Evolutionary conservation across 495 filamentous ascomycete species (phyloP), one percentile per base, ranked within the genome.

Genomic region (Rhizodiscina lignyota): DNA sequence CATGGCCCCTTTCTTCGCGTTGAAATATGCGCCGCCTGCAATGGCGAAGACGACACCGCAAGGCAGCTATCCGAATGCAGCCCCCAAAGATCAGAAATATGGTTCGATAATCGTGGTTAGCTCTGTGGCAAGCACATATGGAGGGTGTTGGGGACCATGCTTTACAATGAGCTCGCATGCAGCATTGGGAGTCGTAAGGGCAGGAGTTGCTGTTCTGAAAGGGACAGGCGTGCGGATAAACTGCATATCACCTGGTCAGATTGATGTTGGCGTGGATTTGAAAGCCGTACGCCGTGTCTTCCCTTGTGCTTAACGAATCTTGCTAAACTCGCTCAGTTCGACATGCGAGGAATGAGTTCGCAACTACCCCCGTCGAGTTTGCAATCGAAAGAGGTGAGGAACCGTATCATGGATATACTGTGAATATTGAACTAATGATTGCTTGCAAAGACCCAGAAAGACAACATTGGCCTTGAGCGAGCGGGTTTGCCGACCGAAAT

Each of bases 1-100:
- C 29, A 56, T 72, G 41, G 68, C 68, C 8, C 67, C 71, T 2
- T 72, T 76, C 49, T 76, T 69, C 49, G 70, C 70, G 4, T 52
- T 74, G 34, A 74, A 73, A 43, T 70, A 74, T 45, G 68, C 68
- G 0, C 70, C 70, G 3, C 60, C 68, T 5, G 71, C 71, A 2
- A 76, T 76, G 71, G 61, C 44, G 16, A 76, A 76, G 49, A 64
- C 61, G 1, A 58, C 58, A 17, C 47, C 51, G 13, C 64, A 62
- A 36, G 53, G 61, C 24, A 57, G 56, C 17, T 76, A 76, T 46
- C 61, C 68, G 0, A 76, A 74, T 48, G 71, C 71, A 4, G 68
- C 63, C 15, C 61, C 62, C 2, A 74, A 76, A 39, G 60, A 58
- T 39, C 54, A 59, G 28, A 55, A 55, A 28, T 76, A 74, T 46